Evolutionary conservation across 2,329 filamentous ascomycete species (phyloP), one percentile per base, ranked within the genome.

Genomic region (Cladosporium sphaerospermum): DNA sequence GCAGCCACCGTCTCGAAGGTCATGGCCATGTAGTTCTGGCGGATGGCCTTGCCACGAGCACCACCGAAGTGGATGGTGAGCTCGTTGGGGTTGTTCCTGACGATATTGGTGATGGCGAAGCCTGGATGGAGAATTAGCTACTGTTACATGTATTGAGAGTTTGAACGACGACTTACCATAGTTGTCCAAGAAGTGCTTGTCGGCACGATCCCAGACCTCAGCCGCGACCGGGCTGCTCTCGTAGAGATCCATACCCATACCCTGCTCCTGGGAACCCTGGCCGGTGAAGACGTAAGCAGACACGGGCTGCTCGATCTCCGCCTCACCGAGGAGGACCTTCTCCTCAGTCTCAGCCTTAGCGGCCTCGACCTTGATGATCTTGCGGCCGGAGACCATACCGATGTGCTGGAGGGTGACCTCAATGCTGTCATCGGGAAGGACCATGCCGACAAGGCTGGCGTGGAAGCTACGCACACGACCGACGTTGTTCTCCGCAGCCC

Each of bases 181-280:
- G 70, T 96, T 97, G 74, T 97, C 92, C 76, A 97, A 84, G 70
- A 99, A 92, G 71, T 99, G 95, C 73, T 89, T 95, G 75, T 99
- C 93, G 47, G 93, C 95, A 56, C 90, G 84, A 70, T 96, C 93
- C 93, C 93, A 99, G 48, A 99, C 93, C 64, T 96, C 92, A 76
- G 90, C 91, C 57, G 93, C 95, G 16, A 99, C 93, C 36, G 86
- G 78, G 69, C 93, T 97, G 78, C 86, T 95, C 65, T 80, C 86
- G 71, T 99, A 99, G 48, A 99, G 80, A 67, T 97, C 93, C 93
- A 99, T 99, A 73, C 93, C 93, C 93, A 99, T 99, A 57, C 93
- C 93, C 72, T 99, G 93, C 73, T 99, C 93, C 72, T 99, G 95
- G 47, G 91, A 96, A 64, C 93, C 93, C 73, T 99, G 93, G 53